A percentile compares a stretch with the other conserved stretches of the same genome.
These are phyloP conservation scores for Colletotrichum aenigma DNA, from an alignment of 2,329 filamentous ascomycete species.

Conservation along the genomic window DNA sequence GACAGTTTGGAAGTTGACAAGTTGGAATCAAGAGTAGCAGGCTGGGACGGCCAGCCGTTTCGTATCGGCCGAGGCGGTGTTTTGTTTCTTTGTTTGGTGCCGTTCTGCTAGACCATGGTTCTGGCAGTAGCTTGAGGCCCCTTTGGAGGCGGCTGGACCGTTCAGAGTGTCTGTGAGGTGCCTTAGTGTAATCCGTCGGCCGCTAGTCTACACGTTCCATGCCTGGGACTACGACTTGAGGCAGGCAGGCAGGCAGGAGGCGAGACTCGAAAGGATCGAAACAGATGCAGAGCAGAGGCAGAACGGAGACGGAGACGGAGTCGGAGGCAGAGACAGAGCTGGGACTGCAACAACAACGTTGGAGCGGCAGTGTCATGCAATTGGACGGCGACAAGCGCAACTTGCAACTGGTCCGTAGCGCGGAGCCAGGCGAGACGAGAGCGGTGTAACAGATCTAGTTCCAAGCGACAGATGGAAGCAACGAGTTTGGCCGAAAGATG, in stretches of 20 bases:
- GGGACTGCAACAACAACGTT: neutral
- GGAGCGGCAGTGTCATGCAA: neutral
- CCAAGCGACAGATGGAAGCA: slow-evolving; percentile 12
- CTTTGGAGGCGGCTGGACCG: neutral
- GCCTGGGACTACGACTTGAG: neutral
- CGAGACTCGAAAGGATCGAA: neutral
- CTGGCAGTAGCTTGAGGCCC: neutral
- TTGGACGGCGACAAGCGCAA: neutral
- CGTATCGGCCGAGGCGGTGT: slow-evolving; percentile 15
- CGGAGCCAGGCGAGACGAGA: neutral
- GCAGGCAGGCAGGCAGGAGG: neutral
- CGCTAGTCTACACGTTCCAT: neutral
- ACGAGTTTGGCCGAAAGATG: slow-evolving; percentile 11
- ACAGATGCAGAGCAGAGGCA: neutral
- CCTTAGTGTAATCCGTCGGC: slow-evolving; percentile 1
- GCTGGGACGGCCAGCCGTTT: slow-evolving; percentile 13
- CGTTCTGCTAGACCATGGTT: neutral
- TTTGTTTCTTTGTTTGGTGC: slow-evolving; percentile 16
- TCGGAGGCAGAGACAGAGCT: neutral
- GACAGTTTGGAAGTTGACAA: neutral
- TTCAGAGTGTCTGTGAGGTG: slow-evolving; percentile 11
- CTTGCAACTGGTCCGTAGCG: neutral
- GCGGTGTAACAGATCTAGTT: slow-evolving; percentile 12
- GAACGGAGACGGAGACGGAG: neutral
- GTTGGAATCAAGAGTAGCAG: neutral